Evolutionary conservation across 768 basidiomycete genomes (phyloP), one percentile per base, ranked within the genome.

Genomic region (Rhizopogon roseolus): DNA sequence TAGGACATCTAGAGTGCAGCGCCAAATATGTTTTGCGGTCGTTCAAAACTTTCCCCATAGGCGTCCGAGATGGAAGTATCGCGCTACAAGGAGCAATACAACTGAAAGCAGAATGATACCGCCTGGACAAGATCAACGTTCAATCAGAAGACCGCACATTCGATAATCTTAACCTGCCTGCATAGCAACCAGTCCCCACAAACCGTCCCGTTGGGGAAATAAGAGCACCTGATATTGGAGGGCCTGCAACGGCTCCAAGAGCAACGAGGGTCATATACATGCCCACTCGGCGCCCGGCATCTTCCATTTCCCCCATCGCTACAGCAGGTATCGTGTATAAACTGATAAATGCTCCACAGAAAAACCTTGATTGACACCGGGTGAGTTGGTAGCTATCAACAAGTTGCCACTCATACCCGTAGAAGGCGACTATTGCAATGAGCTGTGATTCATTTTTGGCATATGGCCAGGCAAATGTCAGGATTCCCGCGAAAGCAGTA

Each of bases 401-500:
- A 36, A 57, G 42, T 37, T 36, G 7, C 13, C 14, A 66, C 77
- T 7, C 51, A 36, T 25, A 87, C 82, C 88, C 88, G 59, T 90
- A 90, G 9, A 85, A 56, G 7, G 88, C 61, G 0, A 81, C 73
- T 39, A 90, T 64, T 6, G 68, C 78, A 3, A 88, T 73, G 28
- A 84, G 71, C 0, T 74, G 69, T 0, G 65, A 71, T 49, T 77
- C 59, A 27, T 64, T 75, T 39, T 61, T 67, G 0, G 78, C 77
- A 63, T 81, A 85, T 1, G 90, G 90, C 91, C 90, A 93, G 4
- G 72, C 72, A 58, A 82, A 83, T 0, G 88, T 88, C 41, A 85
- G 61, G 28, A 81, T 65, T 0, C 78, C 85, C 0, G 84, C 81
- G 1, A 79, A 39, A 16, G 76, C 53, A 0, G 81, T 84, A 34